phyloP scores from a whole-genome alignment of 345 rosid genomes.

The Syzygium grande region DNA sequence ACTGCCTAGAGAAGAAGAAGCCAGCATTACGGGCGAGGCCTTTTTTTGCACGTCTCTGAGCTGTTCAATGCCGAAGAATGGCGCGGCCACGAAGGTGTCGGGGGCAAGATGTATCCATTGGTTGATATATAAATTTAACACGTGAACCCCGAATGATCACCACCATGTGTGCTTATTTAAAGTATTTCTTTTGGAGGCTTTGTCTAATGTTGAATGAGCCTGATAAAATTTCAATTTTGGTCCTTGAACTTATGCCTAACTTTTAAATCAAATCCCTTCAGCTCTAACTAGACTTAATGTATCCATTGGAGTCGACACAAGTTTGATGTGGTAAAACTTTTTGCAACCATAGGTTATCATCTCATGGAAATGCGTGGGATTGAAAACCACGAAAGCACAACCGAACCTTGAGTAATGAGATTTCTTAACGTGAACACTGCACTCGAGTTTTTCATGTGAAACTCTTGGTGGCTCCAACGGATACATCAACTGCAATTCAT shows the following conservation, averaged over 20 bases:
- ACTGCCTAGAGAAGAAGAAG: neutral
- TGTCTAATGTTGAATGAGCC: neutral
- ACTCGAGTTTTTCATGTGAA: neutral
- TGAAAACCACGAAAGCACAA: neutral
- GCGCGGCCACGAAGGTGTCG: neutral
- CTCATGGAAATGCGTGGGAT: neutral
- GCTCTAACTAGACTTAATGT: neutral
- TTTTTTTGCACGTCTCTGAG: neutral
- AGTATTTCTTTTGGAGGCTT: neutral
- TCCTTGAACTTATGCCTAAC: neutral
- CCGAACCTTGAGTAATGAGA: neutral
- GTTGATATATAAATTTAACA: neutral
- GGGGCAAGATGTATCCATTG: neutral
- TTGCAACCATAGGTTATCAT: neutral
- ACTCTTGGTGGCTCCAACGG: neutral
- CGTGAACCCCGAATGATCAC: accelerated
- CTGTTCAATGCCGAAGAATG: neutral
- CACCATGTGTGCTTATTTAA: neutral
- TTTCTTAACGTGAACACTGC: neutral
- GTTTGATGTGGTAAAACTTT: neutral
- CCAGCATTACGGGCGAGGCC: neutral
- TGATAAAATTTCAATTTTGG: neutral
- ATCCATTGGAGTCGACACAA: neutral
- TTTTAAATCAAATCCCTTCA: neutral
- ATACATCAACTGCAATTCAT: neutral